A percentile compares a stretch with the other conserved stretches of the same genome.
phyloP scores from a whole-genome alignment of 2,329 filamentous ascomycete genomes.

The Sporothrix schenckii region DNA sequence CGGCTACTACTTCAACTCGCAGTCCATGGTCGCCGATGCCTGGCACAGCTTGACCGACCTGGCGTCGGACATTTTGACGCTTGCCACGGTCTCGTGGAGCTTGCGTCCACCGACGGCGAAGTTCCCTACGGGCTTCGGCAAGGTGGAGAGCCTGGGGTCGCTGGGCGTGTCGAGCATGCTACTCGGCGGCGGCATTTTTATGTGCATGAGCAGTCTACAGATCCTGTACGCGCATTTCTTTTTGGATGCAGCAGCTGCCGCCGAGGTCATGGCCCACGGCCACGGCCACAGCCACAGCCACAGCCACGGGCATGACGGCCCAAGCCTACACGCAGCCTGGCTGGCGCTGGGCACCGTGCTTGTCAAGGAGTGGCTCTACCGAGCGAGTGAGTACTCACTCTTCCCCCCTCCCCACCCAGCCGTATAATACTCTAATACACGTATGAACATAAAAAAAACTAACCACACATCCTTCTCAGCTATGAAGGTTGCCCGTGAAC shows the following conservation, averaged over 20 bases:
- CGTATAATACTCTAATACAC: background rate
- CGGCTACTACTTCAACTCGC: slow-evolving; percentile 92
- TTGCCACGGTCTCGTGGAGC: slow-evolving; percentile 93
- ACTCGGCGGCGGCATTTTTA: slow-evolving; percentile 85
- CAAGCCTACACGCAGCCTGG: slow-evolving; percentile 94
- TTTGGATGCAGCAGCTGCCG: slow-evolving; percentile 61
- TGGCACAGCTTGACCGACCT: slow-evolving; percentile 95
- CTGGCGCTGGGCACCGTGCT: slow-evolving; percentile 85
- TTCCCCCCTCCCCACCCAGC: background rate
- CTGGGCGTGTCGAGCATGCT: slow-evolving; percentile 91
- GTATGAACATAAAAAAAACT: slow-evolving; percentile 38
- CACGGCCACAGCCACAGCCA: slow-evolving; percentile 61
- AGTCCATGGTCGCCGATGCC: slow-evolving; percentile 88
- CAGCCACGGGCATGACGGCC: slow-evolving; percentile 68
- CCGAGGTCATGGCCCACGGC: slow-evolving; percentile 56
- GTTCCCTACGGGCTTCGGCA: slow-evolving; percentile 92
- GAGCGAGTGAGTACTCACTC: slow-evolving; percentile 73
- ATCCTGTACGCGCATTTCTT: slow-evolving; percentile 74
- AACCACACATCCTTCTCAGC: slow-evolving; percentile 52
- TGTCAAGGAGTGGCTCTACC: slow-evolving; percentile 96
- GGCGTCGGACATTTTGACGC: slow-evolving; percentile 89
- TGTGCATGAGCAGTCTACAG: slow-evolving; percentile 77
- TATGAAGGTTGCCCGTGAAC: slow-evolving; percentile 92
- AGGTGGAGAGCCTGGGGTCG: slow-evolving; percentile 94
- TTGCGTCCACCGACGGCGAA: slow-evolving; percentile 78